Base-by-base conservation (phyloP, 225 moss, liverwort and hornwort genomes). In the Pleurozium schreberi region DNA sequence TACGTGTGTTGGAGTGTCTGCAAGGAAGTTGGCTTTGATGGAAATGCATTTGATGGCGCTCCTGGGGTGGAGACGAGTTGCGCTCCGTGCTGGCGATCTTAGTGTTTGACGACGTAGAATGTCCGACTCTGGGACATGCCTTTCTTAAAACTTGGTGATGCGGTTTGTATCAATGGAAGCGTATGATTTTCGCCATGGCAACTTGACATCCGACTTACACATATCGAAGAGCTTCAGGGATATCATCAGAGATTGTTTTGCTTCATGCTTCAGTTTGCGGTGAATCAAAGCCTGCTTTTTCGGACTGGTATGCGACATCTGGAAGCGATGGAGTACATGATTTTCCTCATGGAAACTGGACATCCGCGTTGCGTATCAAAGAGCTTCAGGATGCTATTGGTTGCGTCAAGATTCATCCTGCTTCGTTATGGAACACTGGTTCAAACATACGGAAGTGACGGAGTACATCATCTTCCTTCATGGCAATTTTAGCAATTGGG, bases 21-120 rank as follows among this genome's bases (percentile, higher is more conserved):
- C 84, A 6, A 76, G 93, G 38, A 85, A 84, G 66, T 45, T 94
- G 84, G 82, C 87, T 47, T 40, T 87, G 85, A 89, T 88, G 19
- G 93, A 93, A 75, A 69, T 92, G 33, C 91, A 94, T 42, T 42
- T 94, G 50, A 82, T 92, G 18, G 92, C 81, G 55, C 84, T 93
- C 40, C 80, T 92, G 25, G 91, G 91, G 58, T 91, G 90, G 89
- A 79, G 91, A 73, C 33, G 57, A 86, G 67, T 79, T 91, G 86
- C 88, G 25, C n/a, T 79, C 18, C 79, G 65, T 78, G 79, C 83
- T 73, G 77, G 77, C 49, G 64, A 28, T 53, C 19, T 8, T 15
- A 45, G 62, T 45, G 60, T 81, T 63, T 82, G 63, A 82, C 60
- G 42, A 31, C 42, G 34, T 22, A 10, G 61, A 62, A 21, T 47